phyloP scores from a whole-genome alignment of 2,329 filamentous ascomycete species.

The Penicillium olsonii region DNA sequence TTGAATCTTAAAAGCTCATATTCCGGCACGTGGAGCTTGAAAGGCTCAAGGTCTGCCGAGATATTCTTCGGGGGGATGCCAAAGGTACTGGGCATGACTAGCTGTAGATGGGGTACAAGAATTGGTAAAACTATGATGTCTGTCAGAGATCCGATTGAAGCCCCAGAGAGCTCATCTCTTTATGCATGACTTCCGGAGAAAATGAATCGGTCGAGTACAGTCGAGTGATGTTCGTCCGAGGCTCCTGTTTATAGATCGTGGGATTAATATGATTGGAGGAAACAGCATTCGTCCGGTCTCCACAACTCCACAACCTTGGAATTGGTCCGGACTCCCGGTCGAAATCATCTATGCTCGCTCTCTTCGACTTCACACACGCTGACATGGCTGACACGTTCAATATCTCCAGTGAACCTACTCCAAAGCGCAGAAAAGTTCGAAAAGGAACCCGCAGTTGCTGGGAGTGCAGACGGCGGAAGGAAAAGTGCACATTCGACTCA shows the following conservation, averaged over 20 bases:
- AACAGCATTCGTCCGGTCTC: not conserved
- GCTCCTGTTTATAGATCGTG: not conserved
- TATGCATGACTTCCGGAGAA: not conserved
- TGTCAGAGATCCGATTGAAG: not conserved
- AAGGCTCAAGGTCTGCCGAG: not conserved
- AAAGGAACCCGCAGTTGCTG: conserved; percentile 12
- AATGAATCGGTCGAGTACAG: not conserved
- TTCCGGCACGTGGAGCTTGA: not conserved
- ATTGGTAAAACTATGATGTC: not conserved
- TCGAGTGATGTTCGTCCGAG: not conserved
- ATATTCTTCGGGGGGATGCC: not conserved
- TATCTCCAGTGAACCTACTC: not conserved
- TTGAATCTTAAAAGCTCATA: conserved; percentile 1
- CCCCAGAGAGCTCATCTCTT: not conserved
- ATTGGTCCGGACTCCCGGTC: not conserved
- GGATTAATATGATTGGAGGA: not conserved
- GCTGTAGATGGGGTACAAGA: not conserved
- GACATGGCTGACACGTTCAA: not conserved
- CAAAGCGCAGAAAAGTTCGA: conserved; percentile 12
- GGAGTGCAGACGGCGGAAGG: conserved; percentile 11
- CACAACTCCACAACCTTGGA: not conserved
- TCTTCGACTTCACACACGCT: not conserved
- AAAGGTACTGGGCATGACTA: not conserved
- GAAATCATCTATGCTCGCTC: not conserved
- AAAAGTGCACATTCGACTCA: conserved; percentile 8